Evolutionary conservation across 306 rosid species (phyloP), one percentile per base, ranked within the genome.

Genomic region (Vicia villosa): DNA sequence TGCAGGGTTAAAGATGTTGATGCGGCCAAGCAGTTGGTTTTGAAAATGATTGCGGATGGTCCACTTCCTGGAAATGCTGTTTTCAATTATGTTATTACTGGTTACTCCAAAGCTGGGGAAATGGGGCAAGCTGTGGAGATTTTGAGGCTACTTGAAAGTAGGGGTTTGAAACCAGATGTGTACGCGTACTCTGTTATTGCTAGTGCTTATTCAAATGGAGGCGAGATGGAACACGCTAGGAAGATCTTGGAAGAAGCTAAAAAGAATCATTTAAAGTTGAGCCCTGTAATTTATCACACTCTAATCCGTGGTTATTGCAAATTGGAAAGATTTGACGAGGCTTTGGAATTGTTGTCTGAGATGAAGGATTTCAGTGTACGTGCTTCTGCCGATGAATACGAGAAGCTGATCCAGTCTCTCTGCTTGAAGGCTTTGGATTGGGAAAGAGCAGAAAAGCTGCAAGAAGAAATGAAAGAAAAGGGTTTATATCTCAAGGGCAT

Each of bases 131-230:
- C 96, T 50, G 20, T 85, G 68, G 83, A 86, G 62, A 78, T 85
- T 73, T 46, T 85, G 80, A 84, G 72, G 75, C 70, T 86, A 49
- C 87, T 88, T 95, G 86, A 85, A 68, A 79, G 74, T 63, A 86
- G 98, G 73, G 98, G 98, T 10, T 83, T 93, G 77, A 90, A 83
- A 63, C 96, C 96, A 1, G 97, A 88, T 85, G 85, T 90, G 19
- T 90, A 81, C 59, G 55, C 96, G 2, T 88, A 93, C 76, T 80
- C 94, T 30, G 90, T 86, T 51, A 54, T 93, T 60, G 83, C 86
- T 40, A 85, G 96, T 74, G 94, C 85, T 21, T 93, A 86, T 77
- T 70, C 89, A 26, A 84, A 82, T 43, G 91, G 87, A 14, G 91
- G 97, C 11, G 94, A 81, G 88, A 88, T 93, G 97, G 87, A 86